Evolutionary conservation across 1,284 basidiomycete species (phyloP).

Genomic region (Mycosarcoma mackinlayi): DNA sequence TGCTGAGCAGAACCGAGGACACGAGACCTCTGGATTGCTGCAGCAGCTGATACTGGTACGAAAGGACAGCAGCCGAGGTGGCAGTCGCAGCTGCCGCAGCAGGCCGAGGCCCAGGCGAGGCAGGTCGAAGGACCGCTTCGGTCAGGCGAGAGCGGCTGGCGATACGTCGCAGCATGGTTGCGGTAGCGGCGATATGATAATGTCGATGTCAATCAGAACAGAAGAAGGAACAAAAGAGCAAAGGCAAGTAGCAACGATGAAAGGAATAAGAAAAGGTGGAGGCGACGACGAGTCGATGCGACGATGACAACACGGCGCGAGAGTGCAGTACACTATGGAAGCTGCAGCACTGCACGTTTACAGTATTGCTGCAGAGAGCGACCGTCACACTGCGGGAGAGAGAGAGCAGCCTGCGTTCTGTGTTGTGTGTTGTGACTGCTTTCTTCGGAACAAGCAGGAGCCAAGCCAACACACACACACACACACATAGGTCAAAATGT

Average conservation of each 20-base stretch:
- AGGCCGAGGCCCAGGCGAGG: constrained; percentile 37
- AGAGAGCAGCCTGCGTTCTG: no score
- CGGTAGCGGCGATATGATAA: background rate
- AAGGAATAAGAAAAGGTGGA: constrained; percentile 3
- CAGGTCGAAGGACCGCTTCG: constrained; percentile 35
- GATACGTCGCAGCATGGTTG: constrained; percentile 47
- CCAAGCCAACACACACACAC: no score
- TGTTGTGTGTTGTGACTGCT: no score
- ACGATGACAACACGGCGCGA: no score
- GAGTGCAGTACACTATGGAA: no score
- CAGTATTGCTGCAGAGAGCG: no score
- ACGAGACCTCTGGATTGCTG: constrained; percentile 53
- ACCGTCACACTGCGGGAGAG: no score
- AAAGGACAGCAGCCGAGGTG: constrained; percentile 45
- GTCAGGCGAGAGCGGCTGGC: constrained; percentile 46
- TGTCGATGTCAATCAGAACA: constrained; percentile 7
- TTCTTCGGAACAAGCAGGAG: constrained; percentile 27
- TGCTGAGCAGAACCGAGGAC: constrained; percentile 60
- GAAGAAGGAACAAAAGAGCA: background rate
- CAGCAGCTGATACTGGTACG: constrained; percentile 47
- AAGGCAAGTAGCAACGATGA: background rate
- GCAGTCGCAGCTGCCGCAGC: constrained; percentile 30
- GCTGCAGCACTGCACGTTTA: background rate
- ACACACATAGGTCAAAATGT: no score
- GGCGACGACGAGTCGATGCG: no score